phyloP scores from a whole-genome alignment of 768 basidiomycete genomes.

The Ramaria sp. region DNA sequence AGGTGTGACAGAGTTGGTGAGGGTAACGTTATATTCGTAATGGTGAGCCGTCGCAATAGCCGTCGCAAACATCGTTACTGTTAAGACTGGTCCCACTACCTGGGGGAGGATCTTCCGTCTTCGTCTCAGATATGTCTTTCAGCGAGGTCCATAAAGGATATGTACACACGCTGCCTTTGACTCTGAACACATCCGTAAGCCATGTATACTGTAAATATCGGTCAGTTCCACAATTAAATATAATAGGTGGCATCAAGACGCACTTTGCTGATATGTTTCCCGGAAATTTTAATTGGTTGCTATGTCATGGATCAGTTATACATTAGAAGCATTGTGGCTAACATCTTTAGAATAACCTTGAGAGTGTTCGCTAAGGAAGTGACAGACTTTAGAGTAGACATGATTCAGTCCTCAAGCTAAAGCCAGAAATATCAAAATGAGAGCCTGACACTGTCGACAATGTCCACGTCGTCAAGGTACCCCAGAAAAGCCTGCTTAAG shows the following conservation, averaged over 20 bases:
- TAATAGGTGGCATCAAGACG: too few relatives aligned
- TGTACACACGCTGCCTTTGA: constrained; percentile 67
- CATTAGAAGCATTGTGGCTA: too few relatives aligned
- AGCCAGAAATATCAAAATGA: too few relatives aligned
- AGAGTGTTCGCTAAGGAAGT: constrained; percentile 1
- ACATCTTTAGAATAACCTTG: background rate
- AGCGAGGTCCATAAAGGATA: background rate
- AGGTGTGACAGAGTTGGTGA: constrained; percentile 81
- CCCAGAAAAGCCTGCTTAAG: too few relatives aligned
- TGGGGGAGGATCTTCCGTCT: constrained; percentile 47
- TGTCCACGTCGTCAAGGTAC: too few relatives aligned
- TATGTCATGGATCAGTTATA: too few relatives aligned
- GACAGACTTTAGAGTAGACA: background rate
- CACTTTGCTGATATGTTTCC: too few relatives aligned
- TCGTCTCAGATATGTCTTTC: constrained; percentile 7
- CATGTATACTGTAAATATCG: constrained; percentile 58
- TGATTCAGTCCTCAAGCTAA: too few relatives aligned
- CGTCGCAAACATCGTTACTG: constrained; percentile 67
- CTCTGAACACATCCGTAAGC: constrained; percentile 77
- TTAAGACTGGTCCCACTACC: constrained; percentile 74
- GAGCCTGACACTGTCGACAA: too few relatives aligned
- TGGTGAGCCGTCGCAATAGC: constrained; percentile 47
- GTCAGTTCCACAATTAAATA: background rate
- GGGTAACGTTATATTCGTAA: constrained; percentile 44
- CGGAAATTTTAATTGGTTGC: too few relatives aligned